Percentiles rank a stretch among this genome's conserved stretches.
phyloP scores from a whole-genome alignment of 2,329 filamentous ascomycete genomes.

The Cyclaneusma minus region DNA sequence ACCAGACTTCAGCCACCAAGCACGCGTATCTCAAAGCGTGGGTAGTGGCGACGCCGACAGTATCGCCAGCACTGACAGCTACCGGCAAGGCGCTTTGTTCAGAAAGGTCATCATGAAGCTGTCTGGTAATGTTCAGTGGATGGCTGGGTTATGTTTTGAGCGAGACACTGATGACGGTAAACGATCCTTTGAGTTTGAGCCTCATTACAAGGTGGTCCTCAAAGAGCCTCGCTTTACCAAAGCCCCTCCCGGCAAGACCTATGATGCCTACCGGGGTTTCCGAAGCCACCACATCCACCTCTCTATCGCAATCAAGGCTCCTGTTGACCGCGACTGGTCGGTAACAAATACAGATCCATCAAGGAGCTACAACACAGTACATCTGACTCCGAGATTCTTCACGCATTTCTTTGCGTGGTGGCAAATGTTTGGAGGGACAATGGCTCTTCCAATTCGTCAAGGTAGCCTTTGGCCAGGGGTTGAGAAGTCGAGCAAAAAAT shows the following conservation, averaged over 20 bases:
- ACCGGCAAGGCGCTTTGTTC: conserved; percentile 67
- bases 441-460: conserved; percentile 89
- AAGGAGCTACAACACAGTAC: conserved; percentile 89
- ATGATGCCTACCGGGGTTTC: conserved; percentile 95
- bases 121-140: conserved; percentile 88
- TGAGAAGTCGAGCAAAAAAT: conserved; percentile 97
- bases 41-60: conserved; percentile 46
- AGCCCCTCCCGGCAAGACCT: conserved; percentile 36
- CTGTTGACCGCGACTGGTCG: conserved; percentile 74
- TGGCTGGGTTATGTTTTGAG: conserved; percentile 85
- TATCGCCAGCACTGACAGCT: conserved; percentile 36
- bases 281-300: conserved; percentile 93
- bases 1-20: conserved; percentile 83
- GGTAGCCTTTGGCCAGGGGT: conserved; percentile 80
- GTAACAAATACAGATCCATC: conserved; percentile 60
- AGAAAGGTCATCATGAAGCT: conserved; percentile 99
- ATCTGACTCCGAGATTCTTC: conserved; percentile 89
- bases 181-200: conserved; percentile 76
- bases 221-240: conserved; percentile 66
- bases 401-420: conserved; percentile 98
- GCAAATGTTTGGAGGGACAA: conserved; percentile 86
- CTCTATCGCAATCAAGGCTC: conserved; percentile 80
- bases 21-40: no score
- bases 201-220: conserved; percentile 81
- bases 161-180: conserved; percentile 56